Conservation (phyloP, 768 basidiomycete genomes). For the Tephrocybe sp. region DNA sequence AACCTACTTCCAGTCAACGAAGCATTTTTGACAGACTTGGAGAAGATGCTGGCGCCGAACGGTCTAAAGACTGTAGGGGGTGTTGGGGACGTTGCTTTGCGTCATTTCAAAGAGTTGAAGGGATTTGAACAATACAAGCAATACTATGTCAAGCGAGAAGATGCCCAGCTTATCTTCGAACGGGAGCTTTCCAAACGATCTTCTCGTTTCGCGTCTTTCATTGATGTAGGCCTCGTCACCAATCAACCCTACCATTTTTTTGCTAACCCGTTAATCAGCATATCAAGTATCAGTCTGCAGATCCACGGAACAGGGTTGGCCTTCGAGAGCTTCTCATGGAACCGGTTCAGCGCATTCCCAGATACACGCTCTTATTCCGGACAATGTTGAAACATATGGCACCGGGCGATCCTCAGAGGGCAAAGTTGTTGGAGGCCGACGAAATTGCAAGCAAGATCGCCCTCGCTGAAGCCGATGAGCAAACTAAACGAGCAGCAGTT, state of each 20-base stretch:
- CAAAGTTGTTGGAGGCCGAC: slow-evolving; percentile 78
- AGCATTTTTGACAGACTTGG: slow-evolving; percentile 78
- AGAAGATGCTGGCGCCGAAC: slow-evolving; percentile 69
- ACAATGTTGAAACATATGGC: slow-evolving; percentile 91
- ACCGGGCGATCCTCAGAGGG: slow-evolving; percentile 70
- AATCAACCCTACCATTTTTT: slow-evolving; percentile 6
- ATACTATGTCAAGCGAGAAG: slow-evolving; percentile 91
- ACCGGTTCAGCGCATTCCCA: slow-evolving; percentile 91
- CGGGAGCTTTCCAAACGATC: slow-evolving; percentile 76
- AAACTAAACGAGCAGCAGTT: slow-evolving; percentile 84
- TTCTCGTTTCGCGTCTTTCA: slow-evolving; percentile 79
- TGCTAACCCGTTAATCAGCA: slow-evolving; percentile 43
- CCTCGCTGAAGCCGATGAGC: slow-evolving; percentile 85
- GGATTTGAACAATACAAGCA: slow-evolving; percentile 91
- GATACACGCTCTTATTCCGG: slow-evolving; percentile 90
- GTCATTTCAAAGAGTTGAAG: slow-evolving; percentile 78
- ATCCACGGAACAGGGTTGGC: slow-evolving; percentile 77
- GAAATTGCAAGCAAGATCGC: slow-evolving; percentile 90
- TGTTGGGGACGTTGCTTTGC: slow-evolving; percentile 81
- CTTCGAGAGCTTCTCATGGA: slow-evolving; percentile 93
- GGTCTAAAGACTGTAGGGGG: slow-evolving; percentile 55
- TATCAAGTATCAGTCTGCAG: slow-evolving; percentile 81
- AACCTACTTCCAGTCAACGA: slow-evolving; percentile 86
- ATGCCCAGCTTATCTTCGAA: slow-evolving; percentile 86
- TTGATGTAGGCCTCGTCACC: slow-evolving; percentile 62